Percentiles rank a stretch among this genome's conserved stretches.
phyloP scores from a whole-genome alignment of 306 rosid genomes.

The Ochetophila trinervis region DNA sequence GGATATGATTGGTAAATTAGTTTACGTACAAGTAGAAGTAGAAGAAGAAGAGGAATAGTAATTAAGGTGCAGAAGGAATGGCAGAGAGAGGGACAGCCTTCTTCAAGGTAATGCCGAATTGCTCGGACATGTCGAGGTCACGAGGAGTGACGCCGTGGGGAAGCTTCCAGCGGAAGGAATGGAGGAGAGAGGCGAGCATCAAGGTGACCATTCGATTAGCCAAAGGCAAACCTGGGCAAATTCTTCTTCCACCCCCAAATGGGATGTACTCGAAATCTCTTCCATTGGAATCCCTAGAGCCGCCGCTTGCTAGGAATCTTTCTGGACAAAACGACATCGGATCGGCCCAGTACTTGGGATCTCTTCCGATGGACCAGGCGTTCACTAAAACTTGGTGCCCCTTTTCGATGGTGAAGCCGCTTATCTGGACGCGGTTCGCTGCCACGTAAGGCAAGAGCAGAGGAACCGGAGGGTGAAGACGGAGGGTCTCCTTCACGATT shows the following conservation, averaged over 20 bases:
- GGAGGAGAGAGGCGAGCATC: conserved; percentile 41
- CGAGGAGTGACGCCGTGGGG: conserved; percentile 37
- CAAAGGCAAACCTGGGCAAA: conserved; percentile 57
- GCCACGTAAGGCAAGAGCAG: conserved; percentile 59
- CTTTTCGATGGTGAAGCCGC: conserved; percentile 41
- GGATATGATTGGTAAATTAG: no score
- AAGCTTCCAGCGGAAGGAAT: conserved; percentile 54
- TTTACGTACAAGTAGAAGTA: no score
- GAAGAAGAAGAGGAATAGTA: no score
- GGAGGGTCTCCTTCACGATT: conserved; percentile 54
- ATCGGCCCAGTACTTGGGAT: conserved; percentile 40
- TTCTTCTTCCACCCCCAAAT: conserved; percentile 60
- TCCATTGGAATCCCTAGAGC: conserved; percentile 40
- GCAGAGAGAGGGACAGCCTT: conserved; percentile 49
- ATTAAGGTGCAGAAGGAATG: conserved; percentile 30
- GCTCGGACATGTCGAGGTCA: conserved; percentile 50
- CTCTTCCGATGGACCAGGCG: conserved; percentile 57
- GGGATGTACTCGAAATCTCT: conserved; percentile 53
- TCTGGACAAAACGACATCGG: conserved; percentile 42
- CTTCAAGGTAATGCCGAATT: conserved; percentile 54
- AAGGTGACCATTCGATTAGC: conserved; percentile 53
- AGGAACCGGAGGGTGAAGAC: conserved; percentile 55
- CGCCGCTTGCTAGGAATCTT: conserved; percentile 29
- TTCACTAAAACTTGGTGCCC: conserved; percentile 46
- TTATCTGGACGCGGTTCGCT: conserved; percentile 26